Percentiles rank a stretch among this genome's conserved stretches.
phyloP scores from a whole-genome alignment of 148 eudicot genomes.

The Rhododendron ovatum region DNA sequence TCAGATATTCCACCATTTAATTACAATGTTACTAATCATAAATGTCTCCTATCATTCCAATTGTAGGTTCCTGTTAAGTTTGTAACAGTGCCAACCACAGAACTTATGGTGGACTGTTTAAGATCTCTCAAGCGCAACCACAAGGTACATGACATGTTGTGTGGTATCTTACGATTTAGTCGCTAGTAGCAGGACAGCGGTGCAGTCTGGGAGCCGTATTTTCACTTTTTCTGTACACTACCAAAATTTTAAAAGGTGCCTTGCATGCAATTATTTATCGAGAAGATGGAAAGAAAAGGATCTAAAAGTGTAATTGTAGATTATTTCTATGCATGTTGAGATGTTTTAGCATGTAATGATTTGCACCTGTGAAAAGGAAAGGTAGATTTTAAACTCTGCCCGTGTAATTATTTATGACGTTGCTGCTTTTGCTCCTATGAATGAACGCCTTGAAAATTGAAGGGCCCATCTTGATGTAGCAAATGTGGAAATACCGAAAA shows the following conservation, averaged over 20 bases:
- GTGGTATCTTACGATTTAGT: not conserved
- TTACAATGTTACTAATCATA: not conserved
- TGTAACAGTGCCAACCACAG: slow-evolving; percentile 23
- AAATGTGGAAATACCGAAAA: not conserved
- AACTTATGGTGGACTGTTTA: slow-evolving; percentile 60
- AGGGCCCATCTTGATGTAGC: not conserved
- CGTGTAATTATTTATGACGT: not conserved
- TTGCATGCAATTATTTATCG: not conserved
- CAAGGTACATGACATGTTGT: slow-evolving; percentile 36
- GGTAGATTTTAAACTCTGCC: not conserved
- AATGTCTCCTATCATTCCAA: not conserved
- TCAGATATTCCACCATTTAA: not conserved
- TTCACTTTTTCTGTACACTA: not conserved
- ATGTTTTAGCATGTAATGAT: not conserved
- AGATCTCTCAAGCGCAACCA: slow-evolving; percentile 62
- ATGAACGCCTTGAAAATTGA: not conserved
- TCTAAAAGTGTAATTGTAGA: not conserved
- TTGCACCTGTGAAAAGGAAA: not conserved
- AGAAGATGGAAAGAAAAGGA: not conserved
- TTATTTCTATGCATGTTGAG: not conserved
- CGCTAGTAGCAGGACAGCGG: not conserved
- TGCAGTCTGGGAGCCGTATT: not conserved
- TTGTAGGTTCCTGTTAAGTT: slow-evolving; percentile 23
- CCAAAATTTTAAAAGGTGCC: not conserved
- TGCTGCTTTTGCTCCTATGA: not conserved